These are phyloP conservation scores for Babesia divergens DNA, from an alignment of 169 alveolate species.

Conservation along the genomic window DNA sequence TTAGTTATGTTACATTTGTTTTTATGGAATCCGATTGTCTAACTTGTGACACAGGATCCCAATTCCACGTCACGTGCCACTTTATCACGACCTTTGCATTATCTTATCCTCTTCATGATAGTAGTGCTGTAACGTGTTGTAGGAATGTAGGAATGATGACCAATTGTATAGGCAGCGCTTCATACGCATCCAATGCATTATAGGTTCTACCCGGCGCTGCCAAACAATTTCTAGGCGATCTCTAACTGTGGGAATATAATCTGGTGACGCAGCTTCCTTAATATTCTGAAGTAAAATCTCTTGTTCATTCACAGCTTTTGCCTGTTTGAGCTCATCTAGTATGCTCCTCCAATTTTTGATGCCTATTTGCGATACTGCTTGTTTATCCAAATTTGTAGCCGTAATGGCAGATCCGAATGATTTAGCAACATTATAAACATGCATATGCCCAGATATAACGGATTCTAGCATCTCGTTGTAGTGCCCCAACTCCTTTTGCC, in stretches of 20 bases:
- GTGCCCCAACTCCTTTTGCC: constrained; percentile 26
- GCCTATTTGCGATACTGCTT: neutral
- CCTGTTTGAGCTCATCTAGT: neutral
- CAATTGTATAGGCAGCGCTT: neutral
- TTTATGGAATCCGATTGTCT: too few species aligned
- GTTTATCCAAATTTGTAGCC: neutral
- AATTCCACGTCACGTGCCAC: too few species aligned
- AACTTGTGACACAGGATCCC: too few species aligned
- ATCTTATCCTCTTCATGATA: too few species aligned
- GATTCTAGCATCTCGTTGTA: neutral
- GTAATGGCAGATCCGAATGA: neutral
- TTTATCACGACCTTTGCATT: too few species aligned
- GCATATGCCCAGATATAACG: neutral
- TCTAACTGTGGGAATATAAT: neutral
- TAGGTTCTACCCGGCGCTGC: neutral
- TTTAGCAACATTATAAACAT: constrained; percentile 19
- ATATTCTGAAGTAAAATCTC: neutral
- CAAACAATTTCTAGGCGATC: neutral
- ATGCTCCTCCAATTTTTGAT: neutral
- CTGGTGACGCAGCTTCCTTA: neutral
- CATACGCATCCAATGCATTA: neutral
- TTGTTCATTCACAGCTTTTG: neutral
- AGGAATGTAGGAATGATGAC: neutral
- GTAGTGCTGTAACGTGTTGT: neutral
- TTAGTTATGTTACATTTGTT: too few species aligned